Evolutionary conservation across 495 filamentous ascomycete genomes (phyloP), one percentile per base, ranked within the genome.

Genomic region (Aspergillus affinis): DNA sequence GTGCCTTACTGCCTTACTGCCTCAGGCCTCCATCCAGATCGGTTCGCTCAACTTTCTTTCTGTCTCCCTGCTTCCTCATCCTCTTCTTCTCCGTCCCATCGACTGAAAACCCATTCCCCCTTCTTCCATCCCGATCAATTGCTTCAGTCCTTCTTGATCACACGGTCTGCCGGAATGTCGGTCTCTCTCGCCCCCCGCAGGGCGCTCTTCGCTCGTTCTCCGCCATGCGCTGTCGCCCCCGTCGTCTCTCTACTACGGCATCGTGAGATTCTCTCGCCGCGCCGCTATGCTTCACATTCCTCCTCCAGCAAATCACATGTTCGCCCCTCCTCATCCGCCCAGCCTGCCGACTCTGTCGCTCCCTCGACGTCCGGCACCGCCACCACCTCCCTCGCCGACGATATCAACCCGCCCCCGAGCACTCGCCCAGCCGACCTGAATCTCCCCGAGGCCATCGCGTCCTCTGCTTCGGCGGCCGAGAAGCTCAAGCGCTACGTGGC

Each of bases 371-470:
- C 61, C 18, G 53, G 58, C 17, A 58, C 61, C 6, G 45, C 66
- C 45, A 53, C 60, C 23, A 58, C 56, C 19, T 54, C 69, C 29
- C 48, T 64, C 17, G 23, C 61, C 44, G 47, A 61, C 32, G 64
- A 75, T 58, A 63, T 78, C 47, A 78, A 80, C 47, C 70, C 77
- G 8, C 77, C 77, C 0, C 30, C 68, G 6, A 77, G 68, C 61
- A 80, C 77, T 13, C 67, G 69, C 29, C 77, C 77, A 7, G 69
- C 74, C 10, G 55, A 63, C 10, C 59, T 80, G 59, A 48, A 57
- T 27, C 61, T 66, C 19, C 75, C 77, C 18, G 49, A 56, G 2
- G 29, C 69, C 2, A 32, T 73, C 29, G n/a, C 51, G 5, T 2
- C 67, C 19, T 59, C 61, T 8, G 66, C 74, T 1, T 7, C 65